Base-by-base conservation (phyloP, 306 rosid genomes). In the Alnus glutinosa region DNA sequence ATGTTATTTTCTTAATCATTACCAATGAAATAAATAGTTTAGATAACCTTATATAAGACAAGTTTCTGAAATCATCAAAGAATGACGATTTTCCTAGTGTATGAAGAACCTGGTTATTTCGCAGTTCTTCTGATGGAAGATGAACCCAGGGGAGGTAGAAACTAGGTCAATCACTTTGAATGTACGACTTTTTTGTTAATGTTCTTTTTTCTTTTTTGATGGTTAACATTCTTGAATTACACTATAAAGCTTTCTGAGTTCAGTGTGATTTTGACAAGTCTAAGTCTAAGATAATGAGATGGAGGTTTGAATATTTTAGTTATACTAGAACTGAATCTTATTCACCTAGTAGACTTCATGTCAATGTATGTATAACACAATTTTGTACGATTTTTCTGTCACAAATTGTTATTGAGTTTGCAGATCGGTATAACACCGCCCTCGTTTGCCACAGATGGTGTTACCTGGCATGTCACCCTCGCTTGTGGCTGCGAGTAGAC, bases 391-490 rank as follows among this genome's bases (percentile, higher is more conserved):
- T 74, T 49, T 42, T 79, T 83, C 80, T 84, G 88, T 94, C 92
- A 87, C 87, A 54, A 75, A 78, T 84, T 87, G 86, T 84, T 87
- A 88, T 88, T 90, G 98, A 89, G 97, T 86, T 89, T 95, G 98
- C 98, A 95, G 98, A 95, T 92, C 97, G 98, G 92, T 91, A 92
- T 95, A 92, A 95, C 93, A 81, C 98, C 85, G 98, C 98, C 92
- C 97, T 95, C 92, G 98, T 92, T 92, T 95, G 98, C 98, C 91
- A 86, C 98, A 95, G 97, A 91, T 95, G 97, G 97, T 86, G 86
- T 70, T 89, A 87, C 89, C 82, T 95, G 91, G 97, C 98, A 8
- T 95, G 98, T 86, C 98, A 95, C 78, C 98, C 98, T 84, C 93
- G 92, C 46, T 74, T 91, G 67, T 95, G 98, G 98, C 89, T 95